These are phyloP conservation scores for Pyrenopolyporus hunteri DNA, from an alignment of 495 filamentous ascomycete genomes.

Conservation along the genomic window DNA sequence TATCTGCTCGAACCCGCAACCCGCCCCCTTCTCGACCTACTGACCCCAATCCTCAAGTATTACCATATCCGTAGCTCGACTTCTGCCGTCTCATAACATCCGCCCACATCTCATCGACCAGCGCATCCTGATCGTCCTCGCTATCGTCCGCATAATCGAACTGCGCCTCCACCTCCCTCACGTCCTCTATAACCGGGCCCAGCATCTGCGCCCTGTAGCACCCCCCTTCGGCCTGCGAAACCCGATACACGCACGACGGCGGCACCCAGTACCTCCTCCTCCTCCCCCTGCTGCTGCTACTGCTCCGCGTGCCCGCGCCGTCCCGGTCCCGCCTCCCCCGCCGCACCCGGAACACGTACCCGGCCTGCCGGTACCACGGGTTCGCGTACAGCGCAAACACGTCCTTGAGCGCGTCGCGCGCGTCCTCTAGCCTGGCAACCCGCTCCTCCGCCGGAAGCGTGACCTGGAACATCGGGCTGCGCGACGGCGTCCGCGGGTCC, in stretches of 20 bases:
- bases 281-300: no score
- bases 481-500: background rate
- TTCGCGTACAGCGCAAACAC: background rate
- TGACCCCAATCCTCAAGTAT: no score
- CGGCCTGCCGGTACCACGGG: conserved; percentile 18
- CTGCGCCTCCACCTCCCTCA: background rate
- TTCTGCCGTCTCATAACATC: conserved; percentile 2
- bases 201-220: background rate
- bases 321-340: background rate
- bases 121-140: conserved; percentile 25
- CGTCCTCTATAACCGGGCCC: background rate
- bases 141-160: conserved; percentile 15
- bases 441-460: background rate
- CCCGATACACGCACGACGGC: conserved; percentile 5
- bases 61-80: background rate
- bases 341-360: conserved; percentile 17
- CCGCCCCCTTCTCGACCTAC: no score
- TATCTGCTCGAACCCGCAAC: no score
- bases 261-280: conserved; percentile 10
- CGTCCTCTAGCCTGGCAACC: background rate
- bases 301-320: background rate
- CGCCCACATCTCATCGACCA: conserved; percentile 23
- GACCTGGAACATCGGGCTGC: conserved; percentile 18
- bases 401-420: background rate
- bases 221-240: background rate